Evolutionary conservation across 2,329 filamentous ascomycete genomes (phyloP).

Genomic region (Trichothecium roseum): DNA sequence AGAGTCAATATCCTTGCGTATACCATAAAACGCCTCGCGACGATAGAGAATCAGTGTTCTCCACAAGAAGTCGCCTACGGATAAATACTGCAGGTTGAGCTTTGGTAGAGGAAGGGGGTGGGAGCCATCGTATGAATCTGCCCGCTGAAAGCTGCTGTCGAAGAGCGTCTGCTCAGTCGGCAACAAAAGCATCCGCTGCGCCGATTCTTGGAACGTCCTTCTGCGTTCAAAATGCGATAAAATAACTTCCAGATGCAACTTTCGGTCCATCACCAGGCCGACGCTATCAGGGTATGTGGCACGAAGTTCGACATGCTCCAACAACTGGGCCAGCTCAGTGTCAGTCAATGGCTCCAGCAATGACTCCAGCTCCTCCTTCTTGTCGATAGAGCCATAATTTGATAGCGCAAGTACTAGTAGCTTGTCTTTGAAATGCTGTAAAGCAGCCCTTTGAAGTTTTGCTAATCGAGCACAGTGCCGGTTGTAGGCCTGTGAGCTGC

Average conservation of each 20-base stretch:
- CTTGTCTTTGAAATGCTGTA: conserved; percentile 82
- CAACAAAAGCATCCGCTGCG: conserved; percentile 61
- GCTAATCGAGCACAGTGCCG: conserved; percentile 67
- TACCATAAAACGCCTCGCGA: conserved; percentile 86
- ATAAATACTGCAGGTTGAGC: conserved; percentile 89
- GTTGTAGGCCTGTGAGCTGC: conserved; percentile 63
- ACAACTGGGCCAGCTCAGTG: conserved; percentile 61
- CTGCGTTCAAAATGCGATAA: conserved; percentile 65
- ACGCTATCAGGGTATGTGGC: conserved; percentile 70
- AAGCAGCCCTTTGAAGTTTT: conserved; percentile 65
- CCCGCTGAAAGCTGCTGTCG: conserved; percentile 65
- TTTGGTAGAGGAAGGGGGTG: conserved; percentile 85
- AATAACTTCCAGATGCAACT: conserved; percentile 61
- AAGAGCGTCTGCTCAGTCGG: conserved; percentile 80
- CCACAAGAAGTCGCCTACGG: conserved; percentile 94
- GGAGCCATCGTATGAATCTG: conserved; percentile 80
- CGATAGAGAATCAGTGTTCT: conserved; percentile 82
- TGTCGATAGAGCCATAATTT: conserved; percentile 82
- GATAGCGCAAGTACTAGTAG: conserved; percentile 84
- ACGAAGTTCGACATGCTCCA: conserved; percentile 63
- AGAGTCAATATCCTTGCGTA: conserved; percentile 82
- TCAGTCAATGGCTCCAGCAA: conserved; percentile 67
- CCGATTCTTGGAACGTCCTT: conserved; percentile 71
- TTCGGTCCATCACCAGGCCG: conserved; percentile 51
- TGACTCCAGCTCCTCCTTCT: conserved; percentile 64